Evolutionary conservation across 176 grass and related monocot species (phyloP), one percentile per base, ranked within the genome.

Genomic region (Oryza punctata): DNA sequence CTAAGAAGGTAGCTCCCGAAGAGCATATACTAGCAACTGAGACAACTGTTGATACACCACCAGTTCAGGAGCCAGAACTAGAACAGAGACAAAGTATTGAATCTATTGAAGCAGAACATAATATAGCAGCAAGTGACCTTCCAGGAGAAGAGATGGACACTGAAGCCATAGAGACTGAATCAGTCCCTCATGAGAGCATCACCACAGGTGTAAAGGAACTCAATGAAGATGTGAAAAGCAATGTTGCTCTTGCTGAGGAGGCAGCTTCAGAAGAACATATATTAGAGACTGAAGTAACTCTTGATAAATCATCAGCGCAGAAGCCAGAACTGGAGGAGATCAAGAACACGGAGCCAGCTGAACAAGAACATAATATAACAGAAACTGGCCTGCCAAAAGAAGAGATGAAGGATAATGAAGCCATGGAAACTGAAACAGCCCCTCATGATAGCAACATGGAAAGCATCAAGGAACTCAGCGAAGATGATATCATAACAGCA

Each of bases 51-150:
- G 82, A 89, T 76, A 81, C 29, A 32, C 21, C 52, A 81, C 43
- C 71, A 57, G 54, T 81, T 72, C 65, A 81, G 7, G 77, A 85
- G 41, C 12, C 32, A 65, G 65, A 85, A 24, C 64, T 70, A 81
- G 70, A 85, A 85, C 81, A 89, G 69, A 69, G 3, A 23, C 80
- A 85, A 40, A 75, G 77, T 29, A 38, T 12, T 70, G 70, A 79
- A 44, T 6, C 75, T n/a, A 28, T 38, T 74, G 81, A 66, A 78
- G 78, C 54, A 85, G 67, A 78, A 24, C 33, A 74, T 33, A 67
- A 59, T 60, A 78, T 67, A 41, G 33, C 1, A 44, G 11, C 80
- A 72, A 59, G 60, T 26, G 60, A 26, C 33, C 45, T 49, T 29
- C 52, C 50, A 70, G 40, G 11, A 75, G 87, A 84, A 69, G 41